phyloP scores from a whole-genome alignment of 2,329 filamentous ascomycete genomes.

The Fusarium liriodendri region DNA sequence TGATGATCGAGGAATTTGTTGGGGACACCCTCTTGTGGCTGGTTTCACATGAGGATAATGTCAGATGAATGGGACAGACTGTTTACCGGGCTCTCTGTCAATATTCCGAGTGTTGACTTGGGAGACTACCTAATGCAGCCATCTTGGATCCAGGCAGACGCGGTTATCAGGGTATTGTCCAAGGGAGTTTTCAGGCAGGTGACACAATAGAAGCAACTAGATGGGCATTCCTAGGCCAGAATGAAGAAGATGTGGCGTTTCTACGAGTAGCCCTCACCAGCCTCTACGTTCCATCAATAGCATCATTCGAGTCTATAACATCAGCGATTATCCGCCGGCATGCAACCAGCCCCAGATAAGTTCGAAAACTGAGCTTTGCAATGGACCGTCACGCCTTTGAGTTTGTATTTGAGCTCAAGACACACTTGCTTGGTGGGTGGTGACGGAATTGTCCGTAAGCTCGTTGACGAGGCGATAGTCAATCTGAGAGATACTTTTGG shows the following conservation, averaged over 20 bases:
- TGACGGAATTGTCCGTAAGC: neutral
- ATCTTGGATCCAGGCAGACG: neutral
- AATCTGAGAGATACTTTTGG: neutral
- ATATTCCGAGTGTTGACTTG: neutral
- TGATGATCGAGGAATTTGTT: neutral
- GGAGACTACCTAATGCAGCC: neutral
- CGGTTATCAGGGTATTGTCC: neutral
- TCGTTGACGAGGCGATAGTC: neutral
- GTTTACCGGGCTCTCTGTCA: neutral
- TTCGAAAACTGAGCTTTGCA: neutral
- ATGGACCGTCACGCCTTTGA: neutral
- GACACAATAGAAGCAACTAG: neutral
- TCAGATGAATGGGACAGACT: neutral
- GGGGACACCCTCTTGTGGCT: slow-evolving; percentile 20
- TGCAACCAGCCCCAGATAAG: neutral
- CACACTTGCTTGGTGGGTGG: neutral
- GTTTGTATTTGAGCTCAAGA: neutral
- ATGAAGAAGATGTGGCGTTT: neutral
- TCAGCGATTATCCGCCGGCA: neutral
- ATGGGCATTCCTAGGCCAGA: neutral
- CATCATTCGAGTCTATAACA: neutral
- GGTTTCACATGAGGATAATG: slow-evolving; percentile 4
- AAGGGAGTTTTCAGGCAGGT: neutral
- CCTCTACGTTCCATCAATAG: neutral
- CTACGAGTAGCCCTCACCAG: neutral